Conservation (phyloP, 2,329 filamentous ascomycete species). For the Fusarium sp. region DNA sequence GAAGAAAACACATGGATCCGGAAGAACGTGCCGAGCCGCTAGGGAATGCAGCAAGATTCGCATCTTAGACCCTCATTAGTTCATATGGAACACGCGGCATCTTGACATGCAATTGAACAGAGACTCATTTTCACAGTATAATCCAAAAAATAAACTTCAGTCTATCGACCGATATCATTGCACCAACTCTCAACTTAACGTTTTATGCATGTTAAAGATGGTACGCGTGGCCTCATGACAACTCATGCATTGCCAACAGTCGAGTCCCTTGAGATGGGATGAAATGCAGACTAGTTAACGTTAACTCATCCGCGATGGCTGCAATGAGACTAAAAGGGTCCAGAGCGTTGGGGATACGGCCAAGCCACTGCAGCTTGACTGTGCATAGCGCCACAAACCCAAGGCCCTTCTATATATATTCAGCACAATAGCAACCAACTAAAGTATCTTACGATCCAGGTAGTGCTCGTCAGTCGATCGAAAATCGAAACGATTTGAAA, state of each 20-base stretch:
- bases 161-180: not conserved
- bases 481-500: not conserved
- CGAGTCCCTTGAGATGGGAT: not conserved
- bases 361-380: conserved; percentile 1
- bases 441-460: not conserved
- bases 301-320: conserved; percentile 9
- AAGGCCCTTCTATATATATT: not conserved
- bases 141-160: not conserved
- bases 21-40: conserved; percentile 22
- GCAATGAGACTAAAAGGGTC: conserved; percentile 12
- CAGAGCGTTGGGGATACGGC: conserved; percentile 1
- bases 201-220: not conserved
- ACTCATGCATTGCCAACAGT: not conserved
- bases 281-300: conserved; percentile 3
- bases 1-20: conserved; percentile 2
- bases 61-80: conserved; percentile 8
- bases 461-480: not conserved
- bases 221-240: conserved; percentile 18
- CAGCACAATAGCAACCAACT: not conserved
- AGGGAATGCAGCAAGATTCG: conserved; percentile 33
- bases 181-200: not conserved
- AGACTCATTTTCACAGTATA: not conserved
- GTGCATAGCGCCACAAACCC: not conserved
- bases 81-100: conserved; percentile 4
- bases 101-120: not conserved